These are phyloP conservation scores for Cylindrotheca closterium DNA, from an alignment of 108 stramenopile species.

Conservation along the genomic window DNA sequence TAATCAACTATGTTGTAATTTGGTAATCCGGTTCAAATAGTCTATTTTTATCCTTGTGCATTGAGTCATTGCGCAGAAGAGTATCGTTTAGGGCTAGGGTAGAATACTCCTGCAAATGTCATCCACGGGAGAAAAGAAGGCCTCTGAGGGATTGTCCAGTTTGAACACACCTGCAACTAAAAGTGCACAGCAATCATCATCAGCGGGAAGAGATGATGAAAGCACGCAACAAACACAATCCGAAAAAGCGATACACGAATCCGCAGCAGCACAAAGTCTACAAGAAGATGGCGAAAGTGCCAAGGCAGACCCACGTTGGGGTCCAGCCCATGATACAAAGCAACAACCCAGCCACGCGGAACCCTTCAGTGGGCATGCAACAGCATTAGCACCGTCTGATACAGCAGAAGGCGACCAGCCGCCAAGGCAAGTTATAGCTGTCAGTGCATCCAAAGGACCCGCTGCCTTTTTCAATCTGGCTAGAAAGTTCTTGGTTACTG, in stretches of 20 bases:
- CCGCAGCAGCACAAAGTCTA: not conserved
- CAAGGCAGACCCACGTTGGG: not conserved
- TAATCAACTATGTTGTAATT: conserved; percentile 13
- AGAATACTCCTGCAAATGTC: conserved; percentile 21
- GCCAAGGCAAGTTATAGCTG: conserved; percentile 78
- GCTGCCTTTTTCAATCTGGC: conserved; percentile 84
- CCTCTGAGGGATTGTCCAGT: conserved; percentile 23
- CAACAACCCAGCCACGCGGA: not conserved
- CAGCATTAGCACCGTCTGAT: conserved; percentile 8
- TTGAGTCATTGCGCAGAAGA: not conserved
- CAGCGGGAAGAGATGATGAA: not conserved
- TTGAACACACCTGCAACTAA: too few species aligned
- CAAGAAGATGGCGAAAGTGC: not conserved
- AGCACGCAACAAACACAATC: not conserved
- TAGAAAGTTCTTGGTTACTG: conserved; percentile 78
- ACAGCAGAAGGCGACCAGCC: conserved; percentile 13
- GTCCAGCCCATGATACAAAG: conserved; percentile 4
- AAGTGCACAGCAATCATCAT: conserved; percentile 15
- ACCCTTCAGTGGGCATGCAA: conserved; percentile 2
- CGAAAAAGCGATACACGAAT: not conserved
- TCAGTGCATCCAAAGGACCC: conserved; percentile 80
- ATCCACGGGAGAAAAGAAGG: conserved; percentile 28
- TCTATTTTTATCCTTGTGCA: conserved; percentile 10
- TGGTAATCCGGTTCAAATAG: not conserved
- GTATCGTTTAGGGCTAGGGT: not conserved